Percentiles rank a stretch among this genome's conserved stretches.
Conservation (phyloP, 768 basidiomycete species). For the Cantharellus anzutake region DNA sequence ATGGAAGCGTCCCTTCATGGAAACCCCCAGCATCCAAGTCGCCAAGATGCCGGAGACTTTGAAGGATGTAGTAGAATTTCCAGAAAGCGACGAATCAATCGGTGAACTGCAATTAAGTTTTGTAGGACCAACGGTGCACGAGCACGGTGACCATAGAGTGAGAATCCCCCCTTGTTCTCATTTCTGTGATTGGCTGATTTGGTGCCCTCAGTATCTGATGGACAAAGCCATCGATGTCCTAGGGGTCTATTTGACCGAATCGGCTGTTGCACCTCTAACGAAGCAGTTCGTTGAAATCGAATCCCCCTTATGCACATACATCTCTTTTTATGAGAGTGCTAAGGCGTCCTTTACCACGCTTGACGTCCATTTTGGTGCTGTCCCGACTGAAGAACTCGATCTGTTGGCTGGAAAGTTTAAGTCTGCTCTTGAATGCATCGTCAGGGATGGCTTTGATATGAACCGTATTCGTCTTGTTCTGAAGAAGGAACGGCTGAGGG, state of each 20-base stretch:
- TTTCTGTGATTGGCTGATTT: conserved; percentile 5
- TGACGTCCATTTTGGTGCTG: conserved; percentile 60
- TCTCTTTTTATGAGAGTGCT: conserved; percentile 65
- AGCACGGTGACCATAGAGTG: conserved; percentile 56
- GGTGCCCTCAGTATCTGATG: background rate
- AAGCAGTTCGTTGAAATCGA: conserved; percentile 89
- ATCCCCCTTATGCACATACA: conserved; percentile 72
- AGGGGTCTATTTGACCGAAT: conserved; percentile 75
- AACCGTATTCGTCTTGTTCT: conserved; percentile 74
- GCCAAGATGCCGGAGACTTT: conserved; percentile 31
- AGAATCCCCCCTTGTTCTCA: conserved; percentile 7
- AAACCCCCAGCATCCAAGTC: conserved; percentile 57
- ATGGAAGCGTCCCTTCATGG: conserved; percentile 91
- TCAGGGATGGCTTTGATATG: conserved; percentile 70
- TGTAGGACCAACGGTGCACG: conserved; percentile 54
- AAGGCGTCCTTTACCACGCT: conserved; percentile 56
- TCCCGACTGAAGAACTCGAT: conserved; percentile 66
- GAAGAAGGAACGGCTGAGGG: conserved; percentile 74
- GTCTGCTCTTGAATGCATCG: conserved; percentile 48
- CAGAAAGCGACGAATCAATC: conserved; percentile 88
- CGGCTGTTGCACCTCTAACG: conserved; percentile 29
- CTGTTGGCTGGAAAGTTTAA: conserved; percentile 49
- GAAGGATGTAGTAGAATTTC: conserved; percentile 68
- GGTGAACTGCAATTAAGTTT: conserved; percentile 69
- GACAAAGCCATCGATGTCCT: conserved; percentile 65